These are phyloP conservation scores for Colletotrichum zoysiae DNA, from an alignment of 2,329 filamentous ascomycete genomes.

Conservation along the genomic window DNA sequence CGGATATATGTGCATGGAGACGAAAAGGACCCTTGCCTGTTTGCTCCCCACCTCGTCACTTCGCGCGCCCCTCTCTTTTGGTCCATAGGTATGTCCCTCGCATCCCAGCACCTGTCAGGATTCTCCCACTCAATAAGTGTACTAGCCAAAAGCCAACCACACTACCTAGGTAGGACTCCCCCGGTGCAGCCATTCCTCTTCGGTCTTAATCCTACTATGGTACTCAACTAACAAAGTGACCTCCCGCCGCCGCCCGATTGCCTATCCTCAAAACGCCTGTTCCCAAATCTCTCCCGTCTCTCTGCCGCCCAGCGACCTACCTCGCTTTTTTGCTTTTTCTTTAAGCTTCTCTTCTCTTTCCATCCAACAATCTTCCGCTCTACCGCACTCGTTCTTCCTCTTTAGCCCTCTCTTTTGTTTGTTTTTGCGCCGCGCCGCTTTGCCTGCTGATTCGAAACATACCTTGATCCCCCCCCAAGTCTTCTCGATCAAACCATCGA, in stretches of 20 bases:
- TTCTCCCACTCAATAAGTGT: conserved; percentile 10
- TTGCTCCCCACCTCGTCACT: conserved; percentile 17
- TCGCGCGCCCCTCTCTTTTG: background rate
- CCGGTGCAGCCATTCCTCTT: conserved; percentile 39
- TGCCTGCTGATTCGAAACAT: background rate
- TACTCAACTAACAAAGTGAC: conserved; percentile 26
- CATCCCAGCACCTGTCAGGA: conserved; percentile 40
- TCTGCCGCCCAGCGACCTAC: background rate
- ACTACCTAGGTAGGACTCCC: conserved; percentile 38
- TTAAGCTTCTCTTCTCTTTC: background rate
- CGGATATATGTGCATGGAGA: background rate
- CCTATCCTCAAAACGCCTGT: conserved; percentile 35
- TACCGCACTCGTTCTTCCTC: conserved; percentile 21
- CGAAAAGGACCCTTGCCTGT: conserved; percentile 10
- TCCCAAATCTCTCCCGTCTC: conserved; percentile 8
- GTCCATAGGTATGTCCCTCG: conserved; percentile 6
- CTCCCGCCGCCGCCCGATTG: conserved; percentile 20
- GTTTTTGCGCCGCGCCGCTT: background rate
- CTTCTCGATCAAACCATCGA: conserved; percentile 10
- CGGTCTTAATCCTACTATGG: conserved; percentile 31
- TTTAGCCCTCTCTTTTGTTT: conserved; percentile 10
- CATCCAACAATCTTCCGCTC: conserved; percentile 16
- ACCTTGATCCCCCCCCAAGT: background rate
- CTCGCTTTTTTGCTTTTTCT: background rate
- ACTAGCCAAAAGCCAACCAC: conserved; percentile 37